Base-by-base conservation (phyloP, 2,329 filamentous ascomycete genomes). In the Microascus cirrosus region DNA sequence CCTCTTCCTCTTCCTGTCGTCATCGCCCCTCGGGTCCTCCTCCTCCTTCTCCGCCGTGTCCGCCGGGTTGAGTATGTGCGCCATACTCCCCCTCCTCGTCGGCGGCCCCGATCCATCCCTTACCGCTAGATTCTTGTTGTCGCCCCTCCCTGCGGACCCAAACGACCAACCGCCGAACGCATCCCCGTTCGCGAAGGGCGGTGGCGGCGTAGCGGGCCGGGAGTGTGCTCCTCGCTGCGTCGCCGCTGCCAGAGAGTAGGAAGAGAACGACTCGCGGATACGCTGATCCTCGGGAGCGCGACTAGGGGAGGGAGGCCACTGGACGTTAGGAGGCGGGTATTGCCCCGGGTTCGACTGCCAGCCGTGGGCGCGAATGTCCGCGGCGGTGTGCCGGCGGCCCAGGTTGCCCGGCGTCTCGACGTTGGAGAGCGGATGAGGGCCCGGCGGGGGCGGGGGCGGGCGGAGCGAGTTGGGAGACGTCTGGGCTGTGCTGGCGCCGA, bases 321-420 rank as follows among this genome's bases (percentile, higher is more conserved):
- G 87, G 28, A n/a, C n/a, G n/a, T n/a, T n/a, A n/a, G 82, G 77
- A 15, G 57, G 48, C 2, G 59, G 54, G 20, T 57, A 57, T 3
- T 52, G 45, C 42, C 59, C 48, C 34, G 76, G 74, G 54, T 73
- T 77, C 8, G 77, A 78, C 61, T 85, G 86, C 84, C 89, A 93
- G 42, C 87, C 90, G 68, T 91, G 87, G 65, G 92, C 87, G 57
- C 94, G 86, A 64, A 99, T 97, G 69, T 99, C 94, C 59, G 94
- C 94, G 45, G 92, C 93, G 1, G 94, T 99, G 72, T 99, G 94
- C 61, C 93, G 84, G 62, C 93, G 85, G 52, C 85, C 82, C 53
- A 96, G 77, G 59, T 83, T 81, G 39, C 85, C 83, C 36, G 83
- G 81, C 28, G 81, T 78, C 64, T 85, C 78, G 35, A 83, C 77